Percentiles rank a stretch among this genome's conserved stretches.
Conservation (phyloP, 257 asterid species). For the Echium plantagineum region DNA sequence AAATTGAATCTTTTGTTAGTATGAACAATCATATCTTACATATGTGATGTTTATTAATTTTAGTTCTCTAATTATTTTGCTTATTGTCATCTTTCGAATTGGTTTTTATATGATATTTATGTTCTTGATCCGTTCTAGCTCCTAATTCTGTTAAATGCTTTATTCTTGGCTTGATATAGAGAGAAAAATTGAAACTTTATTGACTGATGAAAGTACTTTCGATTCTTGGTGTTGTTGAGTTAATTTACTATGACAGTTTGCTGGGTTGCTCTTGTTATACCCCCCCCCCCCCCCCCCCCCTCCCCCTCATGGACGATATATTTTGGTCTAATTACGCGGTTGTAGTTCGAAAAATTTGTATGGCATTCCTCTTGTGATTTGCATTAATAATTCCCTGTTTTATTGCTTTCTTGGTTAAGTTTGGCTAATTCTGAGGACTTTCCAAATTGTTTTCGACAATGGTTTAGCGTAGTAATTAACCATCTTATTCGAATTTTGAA, state of each 20-base stretch:
- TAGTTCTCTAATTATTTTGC: too few species aligned
- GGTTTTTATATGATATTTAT: slow-evolving; percentile 22
- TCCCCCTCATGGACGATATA: too few species aligned
- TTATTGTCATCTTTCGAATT: slow-evolving; percentile 4
- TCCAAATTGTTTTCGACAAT: not conserved
- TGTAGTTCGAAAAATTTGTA: not conserved
- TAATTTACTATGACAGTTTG: not conserved
- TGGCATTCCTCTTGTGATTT: not conserved
- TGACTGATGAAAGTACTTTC: not conserved
- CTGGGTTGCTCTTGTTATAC: not conserved
- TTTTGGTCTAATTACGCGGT: not conserved
- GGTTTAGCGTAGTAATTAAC: not conserved
- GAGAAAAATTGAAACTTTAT: slow-evolving; percentile 13
- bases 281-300: too few species aligned
- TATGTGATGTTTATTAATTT: slow-evolving; percentile 10
- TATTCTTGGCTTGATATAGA: slow-evolving; percentile 6
- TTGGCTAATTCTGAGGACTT: not conserved
- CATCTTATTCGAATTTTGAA: not conserved
- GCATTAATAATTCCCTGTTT: not conserved
- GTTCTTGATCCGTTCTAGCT: slow-evolving; percentile 14
- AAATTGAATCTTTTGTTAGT: slow-evolving; percentile 12
- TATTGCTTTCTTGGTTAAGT: not conserved
- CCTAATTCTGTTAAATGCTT: slow-evolving; percentile 6
- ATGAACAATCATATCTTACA: slow-evolving; percentile 23
- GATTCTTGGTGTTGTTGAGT: not conserved